Evolutionary conservation across 225 moss, liverwort and hornwort species (phyloP).

Genomic region (Antitrichia curtipendula): DNA sequence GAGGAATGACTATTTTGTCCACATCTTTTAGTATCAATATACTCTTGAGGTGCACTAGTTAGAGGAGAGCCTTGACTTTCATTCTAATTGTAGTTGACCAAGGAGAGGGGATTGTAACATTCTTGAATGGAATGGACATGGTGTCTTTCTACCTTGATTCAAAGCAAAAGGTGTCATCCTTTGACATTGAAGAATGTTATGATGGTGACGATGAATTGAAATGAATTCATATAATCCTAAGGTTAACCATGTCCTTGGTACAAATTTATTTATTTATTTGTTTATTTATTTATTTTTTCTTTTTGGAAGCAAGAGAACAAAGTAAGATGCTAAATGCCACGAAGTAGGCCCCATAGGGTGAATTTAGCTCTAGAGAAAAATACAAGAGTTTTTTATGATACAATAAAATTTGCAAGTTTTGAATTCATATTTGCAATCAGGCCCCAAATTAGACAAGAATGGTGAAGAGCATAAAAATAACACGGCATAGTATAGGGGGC

Average conservation of each 20-base stretch:
- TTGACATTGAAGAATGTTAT: neutral
- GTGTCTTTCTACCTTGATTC: neutral
- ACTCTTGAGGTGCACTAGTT: neutral
- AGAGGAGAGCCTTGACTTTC: neutral
- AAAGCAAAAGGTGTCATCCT: fast-evolving
- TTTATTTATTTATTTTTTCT: too few species aligned
- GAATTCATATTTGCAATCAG: too few species aligned
- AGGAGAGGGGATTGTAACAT: neutral
- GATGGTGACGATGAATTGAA: neutral
- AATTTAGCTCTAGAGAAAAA: too few species aligned
- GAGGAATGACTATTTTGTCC: neutral
- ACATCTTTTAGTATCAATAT: neutral
- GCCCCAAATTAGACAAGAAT: too few species aligned
- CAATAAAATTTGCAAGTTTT: too few species aligned
- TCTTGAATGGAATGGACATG: neutral
- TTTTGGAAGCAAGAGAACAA: too few species aligned
- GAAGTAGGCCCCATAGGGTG: too few species aligned
- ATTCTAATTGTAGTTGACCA: neutral
- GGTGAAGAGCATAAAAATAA: too few species aligned
- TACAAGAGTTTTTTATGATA: too few species aligned
- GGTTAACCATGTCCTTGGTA: neutral
- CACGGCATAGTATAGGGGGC: too few species aligned
- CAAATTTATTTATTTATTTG: too few species aligned
- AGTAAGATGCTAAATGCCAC: too few species aligned
- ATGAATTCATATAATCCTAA: neutral